phyloP scores from a whole-genome alignment of 192 early-diverging fungal genomes.

The Spizellomyces punctatus region DNA sequence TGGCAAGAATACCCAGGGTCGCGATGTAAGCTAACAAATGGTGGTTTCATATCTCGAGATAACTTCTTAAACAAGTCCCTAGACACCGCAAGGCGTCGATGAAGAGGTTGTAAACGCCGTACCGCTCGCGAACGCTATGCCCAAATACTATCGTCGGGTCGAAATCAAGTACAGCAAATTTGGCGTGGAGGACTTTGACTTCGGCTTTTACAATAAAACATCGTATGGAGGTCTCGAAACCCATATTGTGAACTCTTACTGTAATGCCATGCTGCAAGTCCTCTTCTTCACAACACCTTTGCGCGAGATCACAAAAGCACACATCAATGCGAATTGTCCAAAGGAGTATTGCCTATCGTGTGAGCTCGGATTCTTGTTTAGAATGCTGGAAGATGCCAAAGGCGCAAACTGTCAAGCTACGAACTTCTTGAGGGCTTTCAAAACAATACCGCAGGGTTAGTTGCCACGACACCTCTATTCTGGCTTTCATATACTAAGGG shows the following conservation, averaged over 20 bases:
- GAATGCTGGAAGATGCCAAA: constrained; percentile 86
- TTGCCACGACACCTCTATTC: neutral
- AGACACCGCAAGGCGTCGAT: neutral
- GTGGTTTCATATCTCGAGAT: neutral
- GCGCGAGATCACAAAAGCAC: constrained; percentile 69
- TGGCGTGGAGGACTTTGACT: constrained; percentile 99
- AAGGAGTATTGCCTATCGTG: constrained; percentile 84
- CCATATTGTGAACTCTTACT: constrained; percentile 85
- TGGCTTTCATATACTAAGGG: neutral
- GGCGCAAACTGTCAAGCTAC: constrained; percentile 95
- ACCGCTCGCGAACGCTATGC: constrained; percentile 40
- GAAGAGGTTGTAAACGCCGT: neutral
- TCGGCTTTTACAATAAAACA: constrained; percentile 94
- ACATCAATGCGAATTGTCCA: constrained; percentile 66
- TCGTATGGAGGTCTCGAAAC: constrained; percentile 88
- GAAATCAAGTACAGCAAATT: constrained; percentile 92
- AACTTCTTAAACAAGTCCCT: neutral
- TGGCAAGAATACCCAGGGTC: constrained; percentile 29
- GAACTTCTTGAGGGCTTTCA: constrained; percentile 85
- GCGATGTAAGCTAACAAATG: constrained; percentile 2
- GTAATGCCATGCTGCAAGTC: constrained; percentile 87
- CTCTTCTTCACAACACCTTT: constrained; percentile 73
- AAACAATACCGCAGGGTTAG: constrained; percentile 79
- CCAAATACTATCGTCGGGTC: constrained; percentile 72
- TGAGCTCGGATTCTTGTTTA: constrained; percentile 91